Base-by-base conservation (phyloP, 2,329 filamentous ascomycete genomes). In the Venturia asperata region DNA sequence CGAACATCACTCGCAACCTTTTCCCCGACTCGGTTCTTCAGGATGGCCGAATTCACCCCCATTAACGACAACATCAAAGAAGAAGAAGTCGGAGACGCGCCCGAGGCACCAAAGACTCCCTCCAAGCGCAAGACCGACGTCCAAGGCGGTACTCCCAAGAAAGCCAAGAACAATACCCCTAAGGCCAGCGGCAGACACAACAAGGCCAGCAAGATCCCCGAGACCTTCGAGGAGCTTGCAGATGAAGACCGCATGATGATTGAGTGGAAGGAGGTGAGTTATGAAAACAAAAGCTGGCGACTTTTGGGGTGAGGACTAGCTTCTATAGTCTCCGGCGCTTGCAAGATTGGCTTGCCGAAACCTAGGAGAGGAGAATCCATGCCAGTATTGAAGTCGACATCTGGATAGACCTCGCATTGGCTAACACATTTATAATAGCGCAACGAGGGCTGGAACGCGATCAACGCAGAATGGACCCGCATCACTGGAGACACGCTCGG, bases 401-500 rank as follows among this genome's bases (percentile, higher is more conserved):
- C 30, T 19, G 21, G 27, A 49, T 19, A 17, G 24, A 7, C 7
- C 10, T 30, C 21, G 17, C 5, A 41, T 41, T 41, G 11, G 21
- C 30, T 64, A 37, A 52, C 10, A 27, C 5, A 24, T 52, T 34
- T 6, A 9, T 9, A n/a, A 37, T 11, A 58, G 47, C n/a, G 47
- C 3, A 68, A 67, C 65, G 66, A 68, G 49, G 24, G 62, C 5
- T 70, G 67, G 67, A 58, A 58, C 45, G 64, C 66, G n/a, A 68
- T 70, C 43, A 52, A 60, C 63, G 60, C 39, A 5, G 66, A 61
- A 9, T 70, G 67, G 67, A 34, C 63, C 24, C 24, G 19, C 9
- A 41, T 60, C 27, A 70, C 67, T 10, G 69, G 69, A 30, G 47
- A 66, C 5, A 63, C 11, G 60, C 60, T 63, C 6, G 68, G 62